These are phyloP conservation scores for Xylariales sp. DNA, from an alignment of 2,329 filamentous ascomycete species.

Conservation along the genomic window DNA sequence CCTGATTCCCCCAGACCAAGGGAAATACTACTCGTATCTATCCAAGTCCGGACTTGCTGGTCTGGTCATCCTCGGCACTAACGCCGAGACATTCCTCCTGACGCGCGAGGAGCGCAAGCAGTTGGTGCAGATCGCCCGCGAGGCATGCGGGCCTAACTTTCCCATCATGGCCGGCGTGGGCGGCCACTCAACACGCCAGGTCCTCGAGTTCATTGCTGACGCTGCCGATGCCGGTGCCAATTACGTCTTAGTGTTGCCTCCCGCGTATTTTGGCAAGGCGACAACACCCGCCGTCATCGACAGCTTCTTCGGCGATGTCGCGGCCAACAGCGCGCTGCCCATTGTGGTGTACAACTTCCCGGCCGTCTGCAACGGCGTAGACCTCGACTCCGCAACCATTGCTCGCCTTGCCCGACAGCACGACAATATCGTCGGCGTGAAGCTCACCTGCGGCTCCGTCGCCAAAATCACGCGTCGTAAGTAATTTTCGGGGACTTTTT, in stretches of 20 bases:
- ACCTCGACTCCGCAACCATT: constrained; percentile 74
- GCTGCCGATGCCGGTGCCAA: constrained; percentile 70
- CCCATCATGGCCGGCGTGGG: constrained; percentile 73
- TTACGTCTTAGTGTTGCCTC: constrained; percentile 70
- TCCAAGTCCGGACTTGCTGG: constrained; percentile 52
- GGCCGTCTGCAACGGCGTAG: constrained; percentile 74
- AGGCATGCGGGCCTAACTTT: constrained; percentile 62
- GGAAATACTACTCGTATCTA: constrained; percentile 62
- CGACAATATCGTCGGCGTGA: constrained; percentile 71
- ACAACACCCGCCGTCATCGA: constrained; percentile 68
- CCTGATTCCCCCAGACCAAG: constrained; percentile 58
- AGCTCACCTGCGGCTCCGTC: constrained; percentile 72
- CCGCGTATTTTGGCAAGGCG: constrained; percentile 73
- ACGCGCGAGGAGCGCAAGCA: constrained; percentile 68
- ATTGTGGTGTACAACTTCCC: constrained; percentile 77
- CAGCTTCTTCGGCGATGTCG: constrained; percentile 69
- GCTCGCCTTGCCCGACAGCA: constrained; percentile 60
- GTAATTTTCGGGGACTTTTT: background rate
- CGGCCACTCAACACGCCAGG: constrained; percentile 73
- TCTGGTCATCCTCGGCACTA: constrained; percentile 51
- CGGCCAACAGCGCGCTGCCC: constrained; percentile 63
- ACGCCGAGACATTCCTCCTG: constrained; percentile 57
- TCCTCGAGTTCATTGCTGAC: constrained; percentile 68
- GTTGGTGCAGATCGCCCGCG: constrained; percentile 67
- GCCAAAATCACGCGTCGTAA: constrained; percentile 66